A percentile compares a stretch with the other conserved stretches of the same genome.
phyloP scores from a whole-genome alignment of 73 alveolate species.

The Symbiodinium pilosum region DNA sequence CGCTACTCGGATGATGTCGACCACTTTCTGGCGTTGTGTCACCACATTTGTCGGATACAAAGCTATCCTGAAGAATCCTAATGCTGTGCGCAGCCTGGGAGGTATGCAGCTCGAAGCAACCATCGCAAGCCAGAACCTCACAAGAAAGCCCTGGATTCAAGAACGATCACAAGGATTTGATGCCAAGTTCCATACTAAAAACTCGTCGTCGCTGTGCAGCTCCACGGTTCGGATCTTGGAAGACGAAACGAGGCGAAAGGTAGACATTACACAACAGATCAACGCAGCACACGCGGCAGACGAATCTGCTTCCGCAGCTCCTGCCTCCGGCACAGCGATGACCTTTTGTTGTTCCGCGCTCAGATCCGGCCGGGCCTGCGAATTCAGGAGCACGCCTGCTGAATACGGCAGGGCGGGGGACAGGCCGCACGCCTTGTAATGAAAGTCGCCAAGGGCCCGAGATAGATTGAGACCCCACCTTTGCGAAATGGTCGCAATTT shows the following conservation, averaged over 20 bases:
- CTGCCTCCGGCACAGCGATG: constrained; percentile 90
- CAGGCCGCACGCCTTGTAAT: constrained; percentile 43
- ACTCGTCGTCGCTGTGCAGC: constrained; percentile 62
- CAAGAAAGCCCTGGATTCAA: neutral
- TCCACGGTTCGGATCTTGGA: constrained; percentile 71
- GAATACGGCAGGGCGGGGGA: neutral
- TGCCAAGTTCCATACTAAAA: neutral
- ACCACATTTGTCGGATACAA: neutral
- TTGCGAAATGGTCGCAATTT: neutral
- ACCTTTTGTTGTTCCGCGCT: constrained; percentile 91
- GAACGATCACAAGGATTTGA: neutral
- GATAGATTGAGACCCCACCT: constrained; percentile 94
- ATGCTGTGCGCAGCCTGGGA: constrained; percentile 21
- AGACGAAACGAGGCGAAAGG: no score
- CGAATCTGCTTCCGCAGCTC: neutral
- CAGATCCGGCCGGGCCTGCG: constrained; percentile 68
- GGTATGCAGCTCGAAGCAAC: constrained; percentile 81
- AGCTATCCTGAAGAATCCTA: no score
- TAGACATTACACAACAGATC: no score
- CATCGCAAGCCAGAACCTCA: constrained; percentile 81
- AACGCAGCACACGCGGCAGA: no score
- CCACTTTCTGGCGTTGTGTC: constrained; percentile 53
- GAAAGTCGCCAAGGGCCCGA: constrained; percentile 91
- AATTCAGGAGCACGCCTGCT: neutral
- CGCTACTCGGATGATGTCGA: constrained; percentile 56